A percentile compares a stretch with the other conserved stretches of the same genome.
Evolutionary conservation across 331 rosid genomes (phyloP).

Genomic region (Acacia concinna): DNA sequence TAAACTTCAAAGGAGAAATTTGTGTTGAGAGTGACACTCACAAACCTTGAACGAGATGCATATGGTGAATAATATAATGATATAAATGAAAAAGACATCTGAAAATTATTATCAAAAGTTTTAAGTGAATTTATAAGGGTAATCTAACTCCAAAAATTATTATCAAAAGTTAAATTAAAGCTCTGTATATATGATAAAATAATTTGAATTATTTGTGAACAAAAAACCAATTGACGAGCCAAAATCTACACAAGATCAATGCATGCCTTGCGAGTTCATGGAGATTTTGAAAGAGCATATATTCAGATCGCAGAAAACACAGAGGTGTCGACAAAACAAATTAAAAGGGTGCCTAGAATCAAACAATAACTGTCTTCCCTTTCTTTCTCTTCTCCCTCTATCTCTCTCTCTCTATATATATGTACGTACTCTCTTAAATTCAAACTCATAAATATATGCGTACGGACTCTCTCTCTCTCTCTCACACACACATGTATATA

Average conservation of each 20-base stretch:
- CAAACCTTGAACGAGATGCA: too few species aligned
- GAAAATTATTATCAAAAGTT: too few species aligned
- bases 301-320: neutral
- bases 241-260: neutral
- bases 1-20: neutral
- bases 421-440: neutral
- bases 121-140: neutral
- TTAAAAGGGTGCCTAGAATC: neutral
- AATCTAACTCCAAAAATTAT: neutral
- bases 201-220: neutral
- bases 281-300: neutral
- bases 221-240: neutral
- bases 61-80: too few species aligned
- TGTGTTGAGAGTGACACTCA: too few species aligned
- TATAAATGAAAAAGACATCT: too few species aligned
- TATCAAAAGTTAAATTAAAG: neutral
- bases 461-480: accelerated
- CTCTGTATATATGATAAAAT: neutral
- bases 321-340: neutral
- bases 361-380: neutral
- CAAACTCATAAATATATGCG: neutral
- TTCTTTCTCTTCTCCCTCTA: neutral
- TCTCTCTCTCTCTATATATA: too few species aligned
- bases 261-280: neutral
- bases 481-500: neutral